Percentiles rank a stretch among this genome's conserved stretches.
Evolutionary conservation across 805 yeast species (phyloP).

Genomic region (Lachancea waltii): DNA sequence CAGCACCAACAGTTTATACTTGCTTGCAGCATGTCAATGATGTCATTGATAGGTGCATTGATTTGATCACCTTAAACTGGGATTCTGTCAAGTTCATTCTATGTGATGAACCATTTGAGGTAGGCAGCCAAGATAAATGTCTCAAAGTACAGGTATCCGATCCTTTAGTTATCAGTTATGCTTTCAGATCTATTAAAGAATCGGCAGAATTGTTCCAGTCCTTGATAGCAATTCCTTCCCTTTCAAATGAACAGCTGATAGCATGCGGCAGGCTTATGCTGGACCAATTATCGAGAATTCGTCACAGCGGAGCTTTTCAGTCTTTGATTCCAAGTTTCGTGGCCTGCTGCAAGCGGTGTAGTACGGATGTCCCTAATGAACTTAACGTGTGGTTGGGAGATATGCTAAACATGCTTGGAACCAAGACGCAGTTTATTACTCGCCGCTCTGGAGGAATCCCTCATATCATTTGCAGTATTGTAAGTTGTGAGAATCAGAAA

Average conservation of each 20-base stretch:
- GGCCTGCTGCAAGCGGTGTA: constrained; percentile 56
- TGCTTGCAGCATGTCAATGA: no score
- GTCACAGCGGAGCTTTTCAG: constrained; percentile 90
- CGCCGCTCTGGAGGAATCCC: constrained; percentile 94
- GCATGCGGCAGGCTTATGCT: constrained; percentile 49
- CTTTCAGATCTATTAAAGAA: constrained; percentile 83
- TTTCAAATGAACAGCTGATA: constrained; percentile 20
- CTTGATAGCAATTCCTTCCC: constrained; percentile 34
- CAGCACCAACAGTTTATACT: no score
- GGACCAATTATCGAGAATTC: constrained; percentile 61
- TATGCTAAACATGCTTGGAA: constrained; percentile 47
- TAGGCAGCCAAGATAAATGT: constrained; percentile 20
- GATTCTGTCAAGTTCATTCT: constrained; percentile 38
- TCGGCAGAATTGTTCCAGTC: constrained; percentile 49
- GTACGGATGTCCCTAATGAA: constrained; percentile 30
- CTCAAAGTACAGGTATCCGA: constrained; percentile 34
- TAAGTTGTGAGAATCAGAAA: constrained; percentile 43
- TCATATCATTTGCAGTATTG: constrained; percentile 62
- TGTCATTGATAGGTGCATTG: constrained; percentile 10
- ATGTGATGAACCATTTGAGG: constrained; percentile 67
- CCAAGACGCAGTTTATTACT: constrained; percentile 63
- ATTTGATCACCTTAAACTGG: constrained; percentile 31
- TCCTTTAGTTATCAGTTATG: constrained; percentile 53
- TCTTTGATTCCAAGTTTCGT: constrained; percentile 79
- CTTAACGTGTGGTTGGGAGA: constrained; percentile 54